These are phyloP conservation scores for Diutina mesorugosa DNA, from an alignment of 1,139 yeast genomes.

Conservation along the genomic window DNA sequence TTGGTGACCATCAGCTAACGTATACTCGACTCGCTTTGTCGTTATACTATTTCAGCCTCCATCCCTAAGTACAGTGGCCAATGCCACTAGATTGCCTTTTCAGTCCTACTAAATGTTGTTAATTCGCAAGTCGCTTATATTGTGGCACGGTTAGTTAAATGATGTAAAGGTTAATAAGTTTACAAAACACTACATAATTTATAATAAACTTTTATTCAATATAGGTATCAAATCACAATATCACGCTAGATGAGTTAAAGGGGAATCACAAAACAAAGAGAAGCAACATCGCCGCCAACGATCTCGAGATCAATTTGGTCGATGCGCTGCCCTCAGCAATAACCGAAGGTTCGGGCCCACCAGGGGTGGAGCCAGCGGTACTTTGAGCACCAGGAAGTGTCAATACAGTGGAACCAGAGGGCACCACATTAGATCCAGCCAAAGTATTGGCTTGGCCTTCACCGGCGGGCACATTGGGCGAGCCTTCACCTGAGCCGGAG, in stretches of 20 bases:
- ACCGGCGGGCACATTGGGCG: background rate
- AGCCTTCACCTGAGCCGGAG: background rate
- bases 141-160: no score
- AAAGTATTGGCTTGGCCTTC: background rate
- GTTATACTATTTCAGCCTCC: no score
- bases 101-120: no score
- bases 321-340: background rate
- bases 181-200: background rate
- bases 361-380: background rate
- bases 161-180: no score
- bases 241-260: background rate
- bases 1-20: no score
- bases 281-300: background rate
- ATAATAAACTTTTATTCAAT: no score
- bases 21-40: no score
- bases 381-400: background rate
- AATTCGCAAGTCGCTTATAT: no score
- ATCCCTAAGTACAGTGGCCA: no score
- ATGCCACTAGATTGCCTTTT: no score
- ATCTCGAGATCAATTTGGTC: background rate
- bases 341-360: background rate
- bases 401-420: background rate
- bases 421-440: background rate
- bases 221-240: background rate
- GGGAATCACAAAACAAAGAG: background rate